Conservation (phyloP, 176 grass and related monocot species). For the bread wheat (Triticum aestivum) region DNA sequence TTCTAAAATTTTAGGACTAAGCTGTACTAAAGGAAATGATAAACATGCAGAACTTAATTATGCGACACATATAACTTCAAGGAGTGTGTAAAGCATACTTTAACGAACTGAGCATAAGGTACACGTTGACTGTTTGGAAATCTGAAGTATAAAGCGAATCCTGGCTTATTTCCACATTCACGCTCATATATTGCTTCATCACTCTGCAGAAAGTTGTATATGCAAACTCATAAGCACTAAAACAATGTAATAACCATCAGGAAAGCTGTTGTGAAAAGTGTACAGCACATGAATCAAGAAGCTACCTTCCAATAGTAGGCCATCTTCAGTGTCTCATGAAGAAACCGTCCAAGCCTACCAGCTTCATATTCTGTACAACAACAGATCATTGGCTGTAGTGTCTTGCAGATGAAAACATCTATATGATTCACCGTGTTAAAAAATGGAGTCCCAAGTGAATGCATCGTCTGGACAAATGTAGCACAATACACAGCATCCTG, state of each 20-base stretch:
- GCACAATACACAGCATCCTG: constrained; percentile 95
- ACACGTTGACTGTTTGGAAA: constrained; percentile 87
- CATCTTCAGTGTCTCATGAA: constrained; percentile 95
- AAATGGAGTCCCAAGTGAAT: constrained; percentile 84
- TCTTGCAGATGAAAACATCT: constrained; percentile 91
- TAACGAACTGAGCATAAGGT: constrained; percentile 76
- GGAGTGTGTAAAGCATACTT: constrained; percentile 49
- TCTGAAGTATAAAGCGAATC: constrained; percentile 88
- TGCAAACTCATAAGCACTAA: constrained; percentile 26
- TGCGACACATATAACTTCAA: constrained; percentile 34
- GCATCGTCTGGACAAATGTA: constrained; percentile 85
- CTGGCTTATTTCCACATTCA: constrained; percentile 96
- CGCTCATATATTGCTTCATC: constrained; percentile 96
- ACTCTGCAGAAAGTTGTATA: constrained; percentile 57
- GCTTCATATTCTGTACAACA: constrained; percentile 98
- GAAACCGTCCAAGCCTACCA: constrained; percentile 88
- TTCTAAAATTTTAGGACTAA: background rate
- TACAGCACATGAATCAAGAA: constrained; percentile 12
- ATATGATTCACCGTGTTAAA: constrained; percentile 97
- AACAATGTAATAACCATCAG: constrained; percentile 28
- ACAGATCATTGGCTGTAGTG: constrained; percentile 97
- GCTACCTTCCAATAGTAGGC: constrained; percentile 98
- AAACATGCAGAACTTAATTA: constrained; percentile 6
- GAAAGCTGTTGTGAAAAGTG: constrained; percentile 1
- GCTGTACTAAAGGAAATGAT: background rate